These are phyloP conservation scores for Diaporthe citri DNA, from an alignment of 2,329 filamentous ascomycete genomes.

Conservation along the genomic window DNA sequence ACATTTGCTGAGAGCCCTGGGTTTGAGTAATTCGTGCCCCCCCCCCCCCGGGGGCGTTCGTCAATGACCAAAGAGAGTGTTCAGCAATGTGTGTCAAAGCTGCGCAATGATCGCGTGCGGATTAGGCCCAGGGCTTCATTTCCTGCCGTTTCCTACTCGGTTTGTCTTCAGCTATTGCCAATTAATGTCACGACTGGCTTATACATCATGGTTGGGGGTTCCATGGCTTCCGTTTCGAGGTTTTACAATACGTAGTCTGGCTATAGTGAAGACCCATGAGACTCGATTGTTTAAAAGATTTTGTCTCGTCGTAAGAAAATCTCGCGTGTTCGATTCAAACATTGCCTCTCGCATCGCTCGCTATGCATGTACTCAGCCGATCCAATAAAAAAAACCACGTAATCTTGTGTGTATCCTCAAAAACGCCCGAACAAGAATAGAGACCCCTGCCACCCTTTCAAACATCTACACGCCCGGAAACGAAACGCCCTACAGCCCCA, in stretches of 20 bases:
- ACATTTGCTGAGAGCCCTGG: too few relatives aligned
- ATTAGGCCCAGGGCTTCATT: too few relatives aligned
- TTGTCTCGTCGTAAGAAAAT: neutral
- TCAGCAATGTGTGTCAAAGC: too few relatives aligned
- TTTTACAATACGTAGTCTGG: neutral
- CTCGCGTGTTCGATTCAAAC: neutral
- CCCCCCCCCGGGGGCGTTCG: too few relatives aligned
- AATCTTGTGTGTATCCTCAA: neutral
- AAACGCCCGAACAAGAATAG: neutral
- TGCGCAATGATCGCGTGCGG: too few relatives aligned
- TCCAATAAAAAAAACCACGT: slow-evolving; percentile 18
- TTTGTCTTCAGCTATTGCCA: too few relatives aligned
- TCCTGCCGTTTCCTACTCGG: too few relatives aligned
- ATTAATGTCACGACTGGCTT: neutral
- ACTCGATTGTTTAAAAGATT: neutral
- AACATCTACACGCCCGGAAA: neutral
- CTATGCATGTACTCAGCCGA: slow-evolving; percentile 20
- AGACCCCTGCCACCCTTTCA: neutral
- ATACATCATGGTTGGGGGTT: too few relatives aligned
- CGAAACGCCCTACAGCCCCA: neutral
- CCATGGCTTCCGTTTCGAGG: too few relatives aligned
- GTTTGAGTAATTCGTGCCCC: too few relatives aligned
- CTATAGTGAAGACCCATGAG: neutral
- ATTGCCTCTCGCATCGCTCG: slow-evolving; percentile 7
- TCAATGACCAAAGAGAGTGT: too few relatives aligned